phyloP scores from a whole-genome alignment of 768 basidiomycete species.

The Trametopsis cervina region DNA sequence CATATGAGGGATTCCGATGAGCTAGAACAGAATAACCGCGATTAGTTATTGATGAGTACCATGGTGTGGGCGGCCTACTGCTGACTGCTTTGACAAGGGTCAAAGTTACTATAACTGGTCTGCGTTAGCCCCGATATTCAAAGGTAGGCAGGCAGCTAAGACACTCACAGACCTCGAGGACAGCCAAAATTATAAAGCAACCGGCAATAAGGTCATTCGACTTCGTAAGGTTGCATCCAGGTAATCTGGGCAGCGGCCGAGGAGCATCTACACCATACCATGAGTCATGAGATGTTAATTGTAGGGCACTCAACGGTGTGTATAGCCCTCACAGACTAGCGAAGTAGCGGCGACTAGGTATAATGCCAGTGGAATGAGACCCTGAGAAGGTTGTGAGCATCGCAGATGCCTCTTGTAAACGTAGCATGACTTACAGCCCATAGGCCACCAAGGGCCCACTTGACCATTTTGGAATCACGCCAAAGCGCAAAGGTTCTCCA shows the following conservation, averaged over 20 bases:
- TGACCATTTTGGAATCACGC: not conserved
- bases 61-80: no score
- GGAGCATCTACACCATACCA: not conserved
- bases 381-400: not conserved
- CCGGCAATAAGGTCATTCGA: not conserved
- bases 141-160: not conserved
- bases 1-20: no score
- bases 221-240: not conserved
- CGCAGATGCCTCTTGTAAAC: not conserved
- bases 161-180: not conserved
- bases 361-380: not conserved
- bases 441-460: not conserved
- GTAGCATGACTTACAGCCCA: not conserved
- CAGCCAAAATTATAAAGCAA: not conserved
- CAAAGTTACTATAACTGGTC: not conserved
- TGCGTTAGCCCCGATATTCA: not conserved
- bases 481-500: not conserved
- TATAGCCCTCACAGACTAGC: not conserved
- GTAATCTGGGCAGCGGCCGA: not conserved
- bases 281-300: not conserved
- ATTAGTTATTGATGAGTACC: no score
- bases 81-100: not conserved
- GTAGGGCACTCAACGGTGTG: no score
- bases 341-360: not conserved
- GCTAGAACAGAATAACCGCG: no score